Evolutionary conservation across 768 basidiomycete species (phyloP).

Genomic region (Gautieria morchelliformis): DNA sequence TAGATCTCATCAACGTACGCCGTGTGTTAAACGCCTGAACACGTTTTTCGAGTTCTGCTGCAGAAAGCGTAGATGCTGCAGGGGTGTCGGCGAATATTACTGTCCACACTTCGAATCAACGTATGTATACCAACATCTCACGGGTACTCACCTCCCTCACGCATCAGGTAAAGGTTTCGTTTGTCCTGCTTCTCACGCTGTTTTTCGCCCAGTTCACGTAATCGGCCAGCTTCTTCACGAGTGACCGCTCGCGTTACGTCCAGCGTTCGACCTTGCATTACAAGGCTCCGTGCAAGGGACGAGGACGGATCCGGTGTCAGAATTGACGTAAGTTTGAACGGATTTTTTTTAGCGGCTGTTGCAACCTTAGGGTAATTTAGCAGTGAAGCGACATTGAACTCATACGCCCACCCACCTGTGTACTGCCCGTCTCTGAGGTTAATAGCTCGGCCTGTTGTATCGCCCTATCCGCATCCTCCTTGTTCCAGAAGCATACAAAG

Average conservation of each 20-base stretch:
- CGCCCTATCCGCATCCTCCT: conserved; percentile 77
- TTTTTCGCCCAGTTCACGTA: conserved; percentile 83
- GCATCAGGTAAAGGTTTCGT: conserved; percentile 88
- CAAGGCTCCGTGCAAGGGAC: conserved; percentile 68
- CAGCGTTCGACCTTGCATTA: conserved; percentile 86
- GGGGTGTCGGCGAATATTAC: conserved; percentile 87
- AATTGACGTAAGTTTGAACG: conserved; percentile 80
- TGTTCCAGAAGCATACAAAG: conserved; percentile 96
- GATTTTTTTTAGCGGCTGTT: conserved; percentile 50
- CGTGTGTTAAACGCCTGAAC: conserved; percentile 80
- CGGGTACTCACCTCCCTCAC: conserved; percentile 76
- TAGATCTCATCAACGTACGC: conserved; percentile 71
- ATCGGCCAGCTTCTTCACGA: conserved; percentile 74
- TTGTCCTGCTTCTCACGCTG: conserved; percentile 86
- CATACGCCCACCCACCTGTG: background rate
- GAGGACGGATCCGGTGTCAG: conserved; percentile 92
- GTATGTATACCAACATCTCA: background rate
- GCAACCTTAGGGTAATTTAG: background rate
- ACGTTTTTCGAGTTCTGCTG: conserved; percentile 78
- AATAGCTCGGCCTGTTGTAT: conserved; percentile 72
- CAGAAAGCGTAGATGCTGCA: conserved; percentile 58
- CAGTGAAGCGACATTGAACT: background rate
- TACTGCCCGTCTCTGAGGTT: conserved; percentile 44
- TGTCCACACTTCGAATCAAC: conserved; percentile 20
- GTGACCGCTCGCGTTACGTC: conserved; percentile 89